Conservation (phyloP, 2,329 filamentous ascomycete genomes). For the Cladophialophora chaetospira region DNA sequence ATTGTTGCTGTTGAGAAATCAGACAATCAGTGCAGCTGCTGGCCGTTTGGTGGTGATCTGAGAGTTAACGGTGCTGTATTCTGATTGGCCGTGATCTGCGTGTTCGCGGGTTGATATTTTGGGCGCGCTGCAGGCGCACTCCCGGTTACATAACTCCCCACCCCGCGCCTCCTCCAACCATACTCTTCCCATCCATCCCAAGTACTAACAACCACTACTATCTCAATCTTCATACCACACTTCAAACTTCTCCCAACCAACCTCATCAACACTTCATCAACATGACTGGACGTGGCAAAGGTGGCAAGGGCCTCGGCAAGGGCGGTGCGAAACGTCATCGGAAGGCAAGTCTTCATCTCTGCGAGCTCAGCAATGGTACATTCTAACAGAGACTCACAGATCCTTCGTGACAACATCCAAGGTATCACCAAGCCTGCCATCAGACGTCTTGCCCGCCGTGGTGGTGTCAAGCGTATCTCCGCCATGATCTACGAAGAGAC, state of each 20-base stretch:
- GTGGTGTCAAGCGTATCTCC: constrained; percentile 99
- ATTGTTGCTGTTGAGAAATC: constrained; percentile 23
- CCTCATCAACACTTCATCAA: constrained; percentile 46
- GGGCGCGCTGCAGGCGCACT: constrained; percentile 7
- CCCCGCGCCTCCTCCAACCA: constrained; percentile 25
- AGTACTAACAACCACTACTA: constrained; percentile 5
- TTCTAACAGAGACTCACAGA: no score
- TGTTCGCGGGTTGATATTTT: constrained; percentile 27
- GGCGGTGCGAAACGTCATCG: constrained; percentile 98
- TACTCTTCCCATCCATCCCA: constrained; percentile 20
- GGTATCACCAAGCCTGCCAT: constrained; percentile 99
- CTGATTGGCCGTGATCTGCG: constrained; percentile 33
- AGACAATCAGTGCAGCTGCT: constrained; percentile 10
- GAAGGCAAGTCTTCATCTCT: no score
- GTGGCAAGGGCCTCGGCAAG: constrained; percentile 97
- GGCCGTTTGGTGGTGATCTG: constrained; percentile 22
- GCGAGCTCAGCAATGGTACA: no score
- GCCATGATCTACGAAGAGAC: constrained; percentile 87
- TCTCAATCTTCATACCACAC: constrained; percentile 20
- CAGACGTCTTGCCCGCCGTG: constrained; percentile 96
- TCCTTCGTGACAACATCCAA: constrained; percentile 99
- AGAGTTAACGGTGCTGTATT: constrained; percentile 34
- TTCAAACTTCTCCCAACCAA: constrained; percentile 16
- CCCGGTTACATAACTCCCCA: constrained; percentile 27
- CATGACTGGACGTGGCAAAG: constrained; percentile 75